Percentiles rank a stretch among this genome's conserved stretches.
These are phyloP conservation scores for Paxillus rubicundulus DNA, from an alignment of 768 basidiomycete genomes.

Conservation along the genomic window DNA sequence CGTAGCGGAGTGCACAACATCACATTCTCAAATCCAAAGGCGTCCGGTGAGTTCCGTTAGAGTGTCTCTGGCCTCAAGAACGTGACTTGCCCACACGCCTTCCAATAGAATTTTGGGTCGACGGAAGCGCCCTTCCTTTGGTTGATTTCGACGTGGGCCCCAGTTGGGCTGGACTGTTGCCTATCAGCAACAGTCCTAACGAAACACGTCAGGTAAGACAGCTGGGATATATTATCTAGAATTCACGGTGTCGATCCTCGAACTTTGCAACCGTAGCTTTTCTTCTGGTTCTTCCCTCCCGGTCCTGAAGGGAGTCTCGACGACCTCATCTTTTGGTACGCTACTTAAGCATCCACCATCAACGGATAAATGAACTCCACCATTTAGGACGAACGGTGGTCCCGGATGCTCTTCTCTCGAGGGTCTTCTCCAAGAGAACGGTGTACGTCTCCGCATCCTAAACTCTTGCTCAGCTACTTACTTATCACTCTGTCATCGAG, in stretches of 20 bases:
- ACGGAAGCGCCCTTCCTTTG: slow-evolving; percentile 62
- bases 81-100: background rate
- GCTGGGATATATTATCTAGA: background rate
- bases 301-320: slow-evolving; percentile 69
- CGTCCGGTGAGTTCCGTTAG: slow-evolving; percentile 42
- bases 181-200: slow-evolving; percentile 56
- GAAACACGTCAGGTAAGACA: slow-evolving; percentile 63
- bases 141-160: slow-evolving; percentile 74
- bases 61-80: background rate
- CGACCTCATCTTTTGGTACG: slow-evolving; percentile 72
- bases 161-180: slow-evolving; percentile 72
- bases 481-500: slow-evolving; percentile 31
- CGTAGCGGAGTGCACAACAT: slow-evolving; percentile 52
- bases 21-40: slow-evolving; percentile 66
- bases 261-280: slow-evolving; percentile 45
- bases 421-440: slow-evolving; percentile 72
- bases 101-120: slow-evolving; percentile 61
- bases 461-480: slow-evolving; percentile 16
- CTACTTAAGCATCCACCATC: background rate
- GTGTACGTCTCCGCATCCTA: slow-evolving; percentile 41
- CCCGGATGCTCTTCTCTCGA: slow-evolving; percentile 76
- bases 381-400: slow-evolving; percentile 75
- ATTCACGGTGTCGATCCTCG: background rate
- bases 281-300: slow-evolving; percentile 85
- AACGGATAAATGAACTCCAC: background rate